Base-by-base conservation (phyloP, 305 asterid genomes). In the Solanum chacoense region DNA sequence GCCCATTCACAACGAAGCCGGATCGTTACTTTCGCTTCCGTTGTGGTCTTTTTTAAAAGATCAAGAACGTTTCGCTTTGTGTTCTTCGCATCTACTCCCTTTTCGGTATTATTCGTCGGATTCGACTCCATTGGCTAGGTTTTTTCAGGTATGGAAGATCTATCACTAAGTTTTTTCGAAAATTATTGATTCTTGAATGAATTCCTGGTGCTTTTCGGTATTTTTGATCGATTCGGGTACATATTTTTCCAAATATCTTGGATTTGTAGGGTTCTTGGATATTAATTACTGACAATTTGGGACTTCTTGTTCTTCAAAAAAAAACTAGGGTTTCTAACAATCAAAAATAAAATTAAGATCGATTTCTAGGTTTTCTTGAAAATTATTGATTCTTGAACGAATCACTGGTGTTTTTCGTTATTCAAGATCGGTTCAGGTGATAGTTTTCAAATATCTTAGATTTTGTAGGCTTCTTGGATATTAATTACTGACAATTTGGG, bases 71-170 rank as follows among this genome's bases (percentile, higher is more conserved):
- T 88, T 55, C 22, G 69, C 22, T 88, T 65, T 76, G 28, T 75
- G 26, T 36, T 74, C 28, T 74, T 74, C 28, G 24, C n/a, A 29
- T 50, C 86, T n/a, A 28, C 29, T 32, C 10, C 42, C 24, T 63
- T 22, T 73, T 86, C 55, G 40, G 67, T 65, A 40, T 31, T 85
- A 67, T 85, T 29, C 83, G 50, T 73, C 26, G 11, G 32, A 76
- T 76, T 34, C 38, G 83, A 76, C 28, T 76, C 50, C 11, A 22
- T 89, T 42, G 10, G 50, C 50, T 31, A 34, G 24, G 20, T 11
- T 50, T 59, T 42, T 63, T 76, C 10, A 87, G 91, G 93, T 91
- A 87, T 74, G 22, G n/a, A 78, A 73, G 34, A 36, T 73, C n/a
- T 55, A 31, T 76, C 35, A n/a, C 32, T 36, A 77, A 35, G 6